Conservation (phyloP, 2,329 filamentous ascomycete species). For the Huntiella decipiens region DNA sequence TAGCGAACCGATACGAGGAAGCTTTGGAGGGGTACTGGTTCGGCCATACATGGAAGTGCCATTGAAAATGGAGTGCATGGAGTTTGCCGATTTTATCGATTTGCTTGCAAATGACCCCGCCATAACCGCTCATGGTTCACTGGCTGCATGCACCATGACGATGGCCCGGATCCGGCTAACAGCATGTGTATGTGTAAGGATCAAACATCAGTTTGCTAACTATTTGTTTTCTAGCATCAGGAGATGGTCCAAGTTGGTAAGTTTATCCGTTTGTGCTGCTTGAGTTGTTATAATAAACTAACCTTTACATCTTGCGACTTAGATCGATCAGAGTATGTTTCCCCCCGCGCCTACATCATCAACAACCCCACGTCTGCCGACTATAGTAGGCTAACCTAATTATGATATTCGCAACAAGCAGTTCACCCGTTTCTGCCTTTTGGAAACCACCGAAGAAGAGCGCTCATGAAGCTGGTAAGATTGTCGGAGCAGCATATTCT, state of each 20-base stretch:
- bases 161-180: too few relatives aligned
- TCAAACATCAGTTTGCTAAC: constrained; percentile 1
- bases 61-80: too few relatives aligned
- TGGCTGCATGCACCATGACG: background rate
- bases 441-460: constrained; percentile 48
- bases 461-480: constrained; percentile 45
- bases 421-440: constrained; percentile 63
- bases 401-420: constrained; percentile 23
- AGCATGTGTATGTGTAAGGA: too few relatives aligned
- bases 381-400: constrained; percentile 12
- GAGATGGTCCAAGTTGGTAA: constrained; percentile 99
- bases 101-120: background rate
- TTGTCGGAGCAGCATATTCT: constrained; percentile 89
- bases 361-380: background rate
- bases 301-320: constrained; percentile 11
- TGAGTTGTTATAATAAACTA: background rate
- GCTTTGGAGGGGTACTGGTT: too few relatives aligned
- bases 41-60: too few relatives aligned
- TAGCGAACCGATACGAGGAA: too few relatives aligned
- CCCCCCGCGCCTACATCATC: background rate
- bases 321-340: constrained; percentile 46
- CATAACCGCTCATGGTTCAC: background rate
- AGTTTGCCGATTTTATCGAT: too few relatives aligned
- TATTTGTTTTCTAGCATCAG: constrained; percentile 26
- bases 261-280: constrained; percentile 13